phyloP scores from a whole-genome alignment of 768 basidiomycete species.

The Auricularia cornea region DNA sequence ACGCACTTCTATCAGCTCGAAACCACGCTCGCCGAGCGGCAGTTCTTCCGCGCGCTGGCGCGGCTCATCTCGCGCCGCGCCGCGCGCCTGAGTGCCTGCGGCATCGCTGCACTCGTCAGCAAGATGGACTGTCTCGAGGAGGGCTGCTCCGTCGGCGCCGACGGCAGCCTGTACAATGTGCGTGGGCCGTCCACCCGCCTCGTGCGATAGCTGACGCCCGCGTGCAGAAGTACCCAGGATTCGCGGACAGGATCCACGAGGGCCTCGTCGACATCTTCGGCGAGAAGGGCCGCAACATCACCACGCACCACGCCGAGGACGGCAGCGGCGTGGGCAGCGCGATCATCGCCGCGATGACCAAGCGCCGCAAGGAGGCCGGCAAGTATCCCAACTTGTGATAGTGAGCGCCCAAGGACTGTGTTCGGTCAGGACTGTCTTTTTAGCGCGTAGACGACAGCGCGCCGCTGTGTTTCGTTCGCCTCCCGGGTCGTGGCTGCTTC shows the following conservation, averaged over 20 bases:
- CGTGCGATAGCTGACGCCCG: background rate
- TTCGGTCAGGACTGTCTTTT: no score
- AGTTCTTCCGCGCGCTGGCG: conserved; percentile 93
- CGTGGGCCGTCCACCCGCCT: conserved; percentile 20
- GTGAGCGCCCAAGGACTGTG: no score
- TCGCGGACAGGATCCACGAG: conserved; percentile 86
- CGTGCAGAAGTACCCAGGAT: conserved; percentile 92
- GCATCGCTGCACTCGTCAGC: conserved; percentile 92
- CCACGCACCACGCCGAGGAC: conserved; percentile 80
- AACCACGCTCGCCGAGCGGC: conserved; percentile 91
- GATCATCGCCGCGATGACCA: conserved; percentile 97
- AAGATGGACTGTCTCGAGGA: conserved; percentile 93
- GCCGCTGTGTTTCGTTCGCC: no score
- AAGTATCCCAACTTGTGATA: conserved; percentile 40
- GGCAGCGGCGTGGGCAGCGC: conserved; percentile 93
- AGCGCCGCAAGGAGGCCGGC: conserved; percentile 63
- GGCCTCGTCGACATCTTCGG: conserved; percentile 93
- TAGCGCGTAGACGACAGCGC: no score
- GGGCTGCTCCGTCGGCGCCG: conserved; percentile 82
- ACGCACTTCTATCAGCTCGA: conserved; percentile 94
- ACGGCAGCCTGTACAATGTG: conserved; percentile 93
- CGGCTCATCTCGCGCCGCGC: conserved; percentile 84
- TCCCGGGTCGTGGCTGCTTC: no score
- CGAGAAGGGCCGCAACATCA: conserved; percentile 79
- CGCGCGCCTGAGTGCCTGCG: conserved; percentile 86